phyloP scores from a whole-genome alignment of 345 rosid genomes.

The Camelina laxa region DNA sequence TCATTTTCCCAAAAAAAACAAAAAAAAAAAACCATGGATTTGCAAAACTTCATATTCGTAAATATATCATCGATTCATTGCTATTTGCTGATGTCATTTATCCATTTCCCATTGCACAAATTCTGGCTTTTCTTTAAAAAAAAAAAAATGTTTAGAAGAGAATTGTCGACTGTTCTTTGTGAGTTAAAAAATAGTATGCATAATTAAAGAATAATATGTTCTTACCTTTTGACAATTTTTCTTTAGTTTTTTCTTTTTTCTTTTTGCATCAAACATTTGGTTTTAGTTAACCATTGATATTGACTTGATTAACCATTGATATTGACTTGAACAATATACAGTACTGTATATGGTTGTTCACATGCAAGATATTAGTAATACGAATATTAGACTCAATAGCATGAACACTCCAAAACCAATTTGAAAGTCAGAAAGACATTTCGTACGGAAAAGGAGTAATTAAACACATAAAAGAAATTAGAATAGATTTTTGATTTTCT shows the following conservation, averaged over 20 bases:
- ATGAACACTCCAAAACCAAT: slow-evolving; percentile 35
- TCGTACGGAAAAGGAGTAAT: slow-evolving; percentile 29
- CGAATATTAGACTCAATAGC: slow-evolving; percentile 32
- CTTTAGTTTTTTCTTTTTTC: too few species aligned
- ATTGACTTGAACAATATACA: not conserved
- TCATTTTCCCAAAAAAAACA: too few species aligned
- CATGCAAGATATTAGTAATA: slow-evolving; percentile 5
- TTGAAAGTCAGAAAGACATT: slow-evolving; percentile 24
- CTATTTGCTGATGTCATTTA: not conserved
- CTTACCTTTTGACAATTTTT: not conserved
- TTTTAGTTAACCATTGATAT: not conserved
- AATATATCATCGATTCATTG: not conserved
- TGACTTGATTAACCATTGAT: not conserved
- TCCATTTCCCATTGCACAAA: not conserved
- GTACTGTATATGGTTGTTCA: not conserved
- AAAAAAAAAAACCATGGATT: too few species aligned
- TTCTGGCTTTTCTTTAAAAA: too few species aligned
- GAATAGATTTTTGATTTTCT: not conserved
- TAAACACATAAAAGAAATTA: not conserved
- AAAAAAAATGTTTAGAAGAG: too few species aligned
- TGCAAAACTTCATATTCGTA: not conserved
- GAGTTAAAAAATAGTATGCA: too few species aligned
- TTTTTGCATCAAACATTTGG: too few species aligned
- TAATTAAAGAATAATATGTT: too few species aligned
- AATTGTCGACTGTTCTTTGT: too few species aligned